phyloP scores from a whole-genome alignment of 169 alveolate genomes.

The Eimeria necatrix region DNA sequence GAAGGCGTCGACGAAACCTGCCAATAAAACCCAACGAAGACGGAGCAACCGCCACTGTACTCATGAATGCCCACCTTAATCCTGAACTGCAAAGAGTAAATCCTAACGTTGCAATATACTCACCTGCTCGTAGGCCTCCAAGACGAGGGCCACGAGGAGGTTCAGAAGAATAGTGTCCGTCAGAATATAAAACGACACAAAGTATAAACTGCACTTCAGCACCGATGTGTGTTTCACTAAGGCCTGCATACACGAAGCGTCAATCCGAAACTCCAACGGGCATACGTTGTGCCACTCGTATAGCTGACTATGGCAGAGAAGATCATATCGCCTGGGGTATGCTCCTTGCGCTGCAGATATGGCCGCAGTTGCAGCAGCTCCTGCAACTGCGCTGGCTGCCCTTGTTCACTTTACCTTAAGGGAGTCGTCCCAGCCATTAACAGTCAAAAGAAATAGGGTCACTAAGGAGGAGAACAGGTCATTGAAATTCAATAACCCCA shows the following conservation, averaged over 20 bases:
- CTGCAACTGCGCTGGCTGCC: no score
- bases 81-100: no score
- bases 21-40: not conserved
- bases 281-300: no score
- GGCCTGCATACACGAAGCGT: constrained; percentile 27
- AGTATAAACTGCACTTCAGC: constrained; percentile 72
- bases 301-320: no score
- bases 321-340: no score
- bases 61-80: no score
- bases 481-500: constrained; percentile 78
- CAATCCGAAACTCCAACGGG: not conserved
- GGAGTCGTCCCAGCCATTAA: constrained; percentile 80
- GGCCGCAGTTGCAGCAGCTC: no score
- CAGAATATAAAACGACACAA: constrained; percentile 55
- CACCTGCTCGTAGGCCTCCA: constrained; percentile 75
- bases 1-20: not conserved
- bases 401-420: constrained; percentile 55
- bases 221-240: constrained; percentile 64
- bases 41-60: not conserved
- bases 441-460: constrained; percentile 72
- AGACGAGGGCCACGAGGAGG: constrained; percentile 63
- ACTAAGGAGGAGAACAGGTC: constrained; percentile 75
- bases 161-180: constrained; percentile 72
- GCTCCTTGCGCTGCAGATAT: no score
- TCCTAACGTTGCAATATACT: not conserved